Evolutionary conservation across 2,329 filamentous ascomycete species (phyloP).

Genomic region (Aspergillus jensenii): DNA sequence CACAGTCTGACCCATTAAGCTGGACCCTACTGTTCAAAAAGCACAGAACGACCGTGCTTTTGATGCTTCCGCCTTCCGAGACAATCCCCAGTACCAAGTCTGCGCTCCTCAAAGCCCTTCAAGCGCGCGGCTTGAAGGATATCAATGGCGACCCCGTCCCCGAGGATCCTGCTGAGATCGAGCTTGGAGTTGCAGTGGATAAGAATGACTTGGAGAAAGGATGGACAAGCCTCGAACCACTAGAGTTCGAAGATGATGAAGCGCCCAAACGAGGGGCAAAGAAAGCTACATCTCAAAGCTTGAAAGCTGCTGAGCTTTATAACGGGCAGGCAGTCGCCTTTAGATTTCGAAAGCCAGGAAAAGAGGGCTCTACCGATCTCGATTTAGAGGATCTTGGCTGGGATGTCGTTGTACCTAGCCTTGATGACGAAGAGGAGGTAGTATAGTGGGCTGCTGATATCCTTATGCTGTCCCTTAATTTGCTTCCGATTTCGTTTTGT

Average conservation of each 20-base stretch:
- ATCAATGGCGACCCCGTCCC: slow-evolving; percentile 42
- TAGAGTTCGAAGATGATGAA: slow-evolving; percentile 26
- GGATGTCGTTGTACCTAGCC: slow-evolving; percentile 37
- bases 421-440: slow-evolving; percentile 35
- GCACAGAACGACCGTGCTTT: slow-evolving; percentile 67
- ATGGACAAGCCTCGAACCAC: slow-evolving; percentile 46
- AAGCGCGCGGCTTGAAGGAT: slow-evolving; percentile 41
- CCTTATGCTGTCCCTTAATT: background rate
- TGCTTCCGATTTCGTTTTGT: background rate
- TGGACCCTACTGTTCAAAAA: slow-evolving; percentile 72
- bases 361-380: slow-evolving; percentile 21
- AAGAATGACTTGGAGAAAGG: slow-evolving; percentile 50
- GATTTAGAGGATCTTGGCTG: slow-evolving; percentile 35
- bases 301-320: slow-evolving; percentile 29
- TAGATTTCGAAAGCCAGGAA: slow-evolving; percentile 29
- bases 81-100: slow-evolving; percentile 58
- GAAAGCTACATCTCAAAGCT: slow-evolving; percentile 22
- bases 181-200: slow-evolving; percentile 50
- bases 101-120: slow-evolving; percentile 59
- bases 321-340: slow-evolving; percentile 36
- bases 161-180: slow-evolving; percentile 41
- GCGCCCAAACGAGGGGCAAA: slow-evolving; percentile 29
- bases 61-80: slow-evolving; percentile 62
- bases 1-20: slow-evolving; percentile 46
- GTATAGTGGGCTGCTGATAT: slow-evolving; percentile 3